Conservation (phyloP, 805 yeast genomes). For the Candida adriatica region DNA sequence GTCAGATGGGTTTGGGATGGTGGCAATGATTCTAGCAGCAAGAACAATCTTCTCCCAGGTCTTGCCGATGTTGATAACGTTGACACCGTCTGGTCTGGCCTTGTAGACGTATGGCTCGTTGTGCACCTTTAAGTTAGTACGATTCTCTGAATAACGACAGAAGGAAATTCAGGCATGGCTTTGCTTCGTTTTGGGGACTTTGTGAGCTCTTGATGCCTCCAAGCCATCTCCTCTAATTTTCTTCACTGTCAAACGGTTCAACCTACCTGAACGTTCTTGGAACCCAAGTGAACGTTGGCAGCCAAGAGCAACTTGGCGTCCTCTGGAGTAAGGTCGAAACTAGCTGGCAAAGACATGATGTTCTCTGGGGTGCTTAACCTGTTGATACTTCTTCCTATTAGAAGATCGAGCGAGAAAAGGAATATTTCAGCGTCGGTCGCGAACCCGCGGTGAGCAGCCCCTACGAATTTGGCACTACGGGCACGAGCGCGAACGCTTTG, state of each 20-base stretch:
- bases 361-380: conserved; percentile 11
- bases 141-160: too few relatives aligned
- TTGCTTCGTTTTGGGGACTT: neutral
- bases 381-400: neutral
- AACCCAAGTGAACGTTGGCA: conserved; percentile 99
- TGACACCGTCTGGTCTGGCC: conserved; percentile 99
- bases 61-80: conserved; percentile 96
- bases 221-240: neutral
- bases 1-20: conserved; percentile 97
- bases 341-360: conserved; percentile 77
- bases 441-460: too few relatives aligned
- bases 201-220: neutral
- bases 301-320: conserved; percentile 99
- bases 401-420: conserved; percentile 3
- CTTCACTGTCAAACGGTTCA: neutral
- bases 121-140: conserved; percentile 60
- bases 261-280: conserved; percentile 99
- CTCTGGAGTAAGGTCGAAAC: conserved; percentile 91
- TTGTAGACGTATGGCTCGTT: conserved; percentile 95
- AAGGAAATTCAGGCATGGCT: too few relatives aligned
- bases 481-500: too few relatives aligned
- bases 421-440: conserved; percentile 19
- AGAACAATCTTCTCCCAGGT: conserved; percentile 99
- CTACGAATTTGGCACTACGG: too few relatives aligned
- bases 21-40: conserved; percentile 99